Conservation (phyloP, 208 protist species). For the Acanthamoeba culbertsoni region DNA sequence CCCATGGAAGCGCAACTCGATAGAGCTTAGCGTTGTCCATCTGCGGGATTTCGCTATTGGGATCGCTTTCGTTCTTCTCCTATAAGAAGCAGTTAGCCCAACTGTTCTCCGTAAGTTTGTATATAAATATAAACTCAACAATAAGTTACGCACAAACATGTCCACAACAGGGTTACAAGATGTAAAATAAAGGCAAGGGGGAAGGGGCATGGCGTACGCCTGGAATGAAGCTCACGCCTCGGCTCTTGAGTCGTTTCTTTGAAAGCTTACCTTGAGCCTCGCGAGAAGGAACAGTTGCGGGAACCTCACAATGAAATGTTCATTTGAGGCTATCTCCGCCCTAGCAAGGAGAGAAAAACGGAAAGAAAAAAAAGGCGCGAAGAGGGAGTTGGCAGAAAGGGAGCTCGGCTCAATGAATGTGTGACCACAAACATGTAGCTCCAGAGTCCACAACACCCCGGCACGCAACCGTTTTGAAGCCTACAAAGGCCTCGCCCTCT, state of each 20-base stretch:
- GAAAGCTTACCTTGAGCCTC: too few relatives aligned
- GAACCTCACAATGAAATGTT: too few relatives aligned
- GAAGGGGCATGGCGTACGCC: not conserved
- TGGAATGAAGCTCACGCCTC: not conserved
- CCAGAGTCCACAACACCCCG: not conserved
- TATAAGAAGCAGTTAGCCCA: too few relatives aligned
- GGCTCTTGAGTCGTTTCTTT: not conserved
- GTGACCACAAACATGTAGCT: not conserved
- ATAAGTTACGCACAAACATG: not conserved
- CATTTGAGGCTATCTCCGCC: too few relatives aligned
- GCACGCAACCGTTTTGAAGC: not conserved
- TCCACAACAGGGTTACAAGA: not conserved
- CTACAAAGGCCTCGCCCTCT: not conserved
- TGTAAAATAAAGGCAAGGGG: not conserved
- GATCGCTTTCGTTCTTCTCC: not conserved
- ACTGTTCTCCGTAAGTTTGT: too few relatives aligned
- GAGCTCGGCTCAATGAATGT: too few relatives aligned
- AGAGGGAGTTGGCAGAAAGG: too few relatives aligned
- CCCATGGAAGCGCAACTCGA: not conserved
- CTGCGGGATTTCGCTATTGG: not conserved
- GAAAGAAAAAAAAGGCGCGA: too few relatives aligned
- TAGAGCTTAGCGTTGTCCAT: not conserved
- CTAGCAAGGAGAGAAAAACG: too few relatives aligned
- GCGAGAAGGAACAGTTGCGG: too few relatives aligned
- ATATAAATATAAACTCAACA: not conserved